A percentile compares a stretch with the other conserved stretches of the same genome.
Conservation (phyloP, 768 basidiomycete genomes). For the Collybia sordida region DNA sequence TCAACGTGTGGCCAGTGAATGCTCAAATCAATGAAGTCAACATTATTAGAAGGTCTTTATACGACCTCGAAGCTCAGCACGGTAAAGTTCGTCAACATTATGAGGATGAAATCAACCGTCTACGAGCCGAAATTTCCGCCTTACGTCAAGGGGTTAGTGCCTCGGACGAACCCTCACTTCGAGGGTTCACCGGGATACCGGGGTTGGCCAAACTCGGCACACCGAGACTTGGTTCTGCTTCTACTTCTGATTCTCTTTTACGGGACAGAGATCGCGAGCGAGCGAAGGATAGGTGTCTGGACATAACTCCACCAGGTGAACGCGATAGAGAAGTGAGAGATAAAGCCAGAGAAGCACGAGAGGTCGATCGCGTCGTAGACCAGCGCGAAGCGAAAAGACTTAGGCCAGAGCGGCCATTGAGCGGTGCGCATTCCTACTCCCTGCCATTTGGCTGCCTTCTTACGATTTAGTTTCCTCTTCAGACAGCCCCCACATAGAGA, state of each 20-base stretch:
- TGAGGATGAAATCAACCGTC: constrained; percentile 77
- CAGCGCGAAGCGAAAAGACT: constrained; percentile 22
- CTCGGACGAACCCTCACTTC: constrained; percentile 6
- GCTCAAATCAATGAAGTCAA: constrained; percentile 89
- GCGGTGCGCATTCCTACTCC: not conserved
- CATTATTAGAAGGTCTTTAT: constrained; percentile 85
- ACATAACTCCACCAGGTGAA: constrained; percentile 15
- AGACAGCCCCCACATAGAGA: constrained; percentile 27
- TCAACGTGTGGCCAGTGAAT: constrained; percentile 46
- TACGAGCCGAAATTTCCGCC: constrained; percentile 65
- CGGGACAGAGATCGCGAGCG: constrained; percentile 37
- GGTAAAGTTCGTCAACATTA: constrained; percentile 83
- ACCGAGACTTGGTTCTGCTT: constrained; percentile 1
- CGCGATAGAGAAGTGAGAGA: constrained; percentile 12
- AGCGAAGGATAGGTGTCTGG: constrained; percentile 17
- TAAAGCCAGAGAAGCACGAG: constrained; percentile 14
- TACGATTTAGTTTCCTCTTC: constrained; percentile 16
- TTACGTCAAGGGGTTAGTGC: constrained; percentile 16
- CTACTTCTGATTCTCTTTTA: not conserved
- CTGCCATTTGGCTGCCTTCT: not conserved
- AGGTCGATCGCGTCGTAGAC: constrained; percentile 31
- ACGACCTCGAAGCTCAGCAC: constrained; percentile 90
- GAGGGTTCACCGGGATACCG: constrained; percentile 19
- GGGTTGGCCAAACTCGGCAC: constrained; percentile 12
- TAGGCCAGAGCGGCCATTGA: constrained; percentile 8